Conservation (phyloP, 1,284 basidiomycete species). For the Pascua guehoae region DNA sequence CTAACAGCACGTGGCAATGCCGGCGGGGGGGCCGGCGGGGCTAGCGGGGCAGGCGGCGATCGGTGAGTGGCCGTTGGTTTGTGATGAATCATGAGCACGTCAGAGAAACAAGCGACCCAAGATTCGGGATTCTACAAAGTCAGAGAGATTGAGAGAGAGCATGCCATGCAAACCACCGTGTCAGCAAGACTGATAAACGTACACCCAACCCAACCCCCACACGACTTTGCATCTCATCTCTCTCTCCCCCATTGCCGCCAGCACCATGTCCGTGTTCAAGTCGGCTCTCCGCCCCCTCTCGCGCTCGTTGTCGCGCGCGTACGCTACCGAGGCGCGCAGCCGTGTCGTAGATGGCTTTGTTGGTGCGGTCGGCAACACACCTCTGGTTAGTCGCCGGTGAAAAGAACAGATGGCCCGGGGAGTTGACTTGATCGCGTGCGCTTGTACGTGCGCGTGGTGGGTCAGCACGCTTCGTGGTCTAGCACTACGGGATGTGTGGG, state of each 20-base stretch:
- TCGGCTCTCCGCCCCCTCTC: constrained; percentile 17
- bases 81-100: neutral
- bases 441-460: neutral
- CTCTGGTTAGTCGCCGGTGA: constrained; percentile 61
- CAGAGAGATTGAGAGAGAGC: no score
- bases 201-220: neutral
- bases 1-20: no score
- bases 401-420: no score
- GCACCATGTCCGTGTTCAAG: constrained; percentile 13
- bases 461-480: no score
- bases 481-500: no score
- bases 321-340: constrained; percentile 37
- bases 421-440: neutral
- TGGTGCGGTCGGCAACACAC: constrained; percentile 90
- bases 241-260: no score
- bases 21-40: no score
- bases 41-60: no score
- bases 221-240: neutral
- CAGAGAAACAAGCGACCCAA: no score
- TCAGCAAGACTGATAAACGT: neutral
- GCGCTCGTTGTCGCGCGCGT: constrained; percentile 22
- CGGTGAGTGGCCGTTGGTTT: neutral
- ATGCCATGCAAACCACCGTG: neutral
- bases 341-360: constrained; percentile 73
- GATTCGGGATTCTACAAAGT: neutral